phyloP scores from a whole-genome alignment of 1,284 basidiomycete genomes.

The Exsudoporus floridanus region DNA sequence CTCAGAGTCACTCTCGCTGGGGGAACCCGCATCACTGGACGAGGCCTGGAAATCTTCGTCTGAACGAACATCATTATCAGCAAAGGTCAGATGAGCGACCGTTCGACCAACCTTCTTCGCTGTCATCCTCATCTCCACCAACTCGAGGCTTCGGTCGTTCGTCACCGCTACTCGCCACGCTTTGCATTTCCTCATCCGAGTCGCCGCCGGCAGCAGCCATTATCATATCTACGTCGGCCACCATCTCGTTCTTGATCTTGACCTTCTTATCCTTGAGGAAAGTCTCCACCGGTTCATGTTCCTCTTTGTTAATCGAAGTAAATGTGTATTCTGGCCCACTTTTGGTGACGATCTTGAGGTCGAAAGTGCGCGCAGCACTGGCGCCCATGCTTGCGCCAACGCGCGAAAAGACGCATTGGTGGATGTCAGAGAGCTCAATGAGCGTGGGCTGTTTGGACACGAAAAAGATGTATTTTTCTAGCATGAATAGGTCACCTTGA shows the following conservation, averaged over 20 bases:
- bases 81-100: neutral
- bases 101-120: constrained; percentile 69
- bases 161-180: constrained; percentile 69
- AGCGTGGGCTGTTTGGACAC: constrained; percentile 96
- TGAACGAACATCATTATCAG: constrained; percentile 14
- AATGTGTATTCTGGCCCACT: constrained; percentile 84
- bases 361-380: constrained; percentile 90
- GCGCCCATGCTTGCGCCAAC: constrained; percentile 87
- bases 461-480: constrained; percentile 98
- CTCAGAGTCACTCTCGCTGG: constrained; percentile 71
- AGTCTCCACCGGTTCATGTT: constrained; percentile 83
- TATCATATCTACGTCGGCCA: constrained; percentile 77
- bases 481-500: constrained; percentile 96
- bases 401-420: constrained; percentile 91
- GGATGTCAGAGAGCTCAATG: constrained; percentile 88
- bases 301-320: constrained; percentile 93
- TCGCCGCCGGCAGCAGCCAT: constrained; percentile 69
- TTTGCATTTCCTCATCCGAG: constrained; percentile 85
- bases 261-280: constrained; percentile 92
- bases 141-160: constrained; percentile 55
- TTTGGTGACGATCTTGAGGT: constrained; percentile 88
- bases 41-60: constrained; percentile 91
- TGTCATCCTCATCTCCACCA: constrained; percentile 69
- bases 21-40: constrained; percentile 81
- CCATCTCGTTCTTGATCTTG: constrained; percentile 95